phyloP scores from a whole-genome alignment of 2,329 filamentous ascomycete species.

The Parafenestella ontariensis region DNA sequence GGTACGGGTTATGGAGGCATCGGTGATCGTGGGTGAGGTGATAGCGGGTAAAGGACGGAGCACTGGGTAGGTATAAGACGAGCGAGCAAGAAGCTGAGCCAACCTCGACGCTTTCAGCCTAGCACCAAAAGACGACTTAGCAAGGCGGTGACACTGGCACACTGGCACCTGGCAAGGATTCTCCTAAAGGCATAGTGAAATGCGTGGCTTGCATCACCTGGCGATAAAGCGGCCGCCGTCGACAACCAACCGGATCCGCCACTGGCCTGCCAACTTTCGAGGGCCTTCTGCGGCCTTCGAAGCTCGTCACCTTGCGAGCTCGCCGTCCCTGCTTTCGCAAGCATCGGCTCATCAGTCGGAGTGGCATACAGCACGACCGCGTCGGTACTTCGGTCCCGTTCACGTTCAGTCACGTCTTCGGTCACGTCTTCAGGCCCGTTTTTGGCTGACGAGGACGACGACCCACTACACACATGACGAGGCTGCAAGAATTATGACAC shows the following conservation, averaged over 20 bases:
- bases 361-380: too few species aligned
- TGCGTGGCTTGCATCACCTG: conserved; percentile 18
- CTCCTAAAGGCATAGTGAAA: too few species aligned
- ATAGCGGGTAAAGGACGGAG: conserved; percentile 28
- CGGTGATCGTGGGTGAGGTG: conserved; percentile 32
- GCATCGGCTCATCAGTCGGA: too few species aligned
- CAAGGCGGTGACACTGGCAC: conserved; percentile 21
- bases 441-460: not conserved
- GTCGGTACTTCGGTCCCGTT: too few species aligned
- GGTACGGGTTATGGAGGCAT: conserved; percentile 40
- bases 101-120: conserved; percentile 10
- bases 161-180: too few species aligned
- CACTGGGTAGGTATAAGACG: conserved; percentile 19
- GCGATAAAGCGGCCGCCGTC: conserved; percentile 20
- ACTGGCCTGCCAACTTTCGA: conserved; percentile 25
- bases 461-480: conserved; percentile 8
- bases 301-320: conserved; percentile 7
- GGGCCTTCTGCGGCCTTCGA: conserved; percentile 18
- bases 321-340: too few species aligned
- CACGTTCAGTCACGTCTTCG: not conserved
- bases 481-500: conserved; percentile 22
- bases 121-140: too few species aligned
- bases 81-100: conserved; percentile 13
- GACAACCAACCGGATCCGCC: conserved; percentile 15
- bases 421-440: not conserved